Conservation (phyloP, 176 grass and related monocot genomes). For the Dendrocalamus sinicus region DNA sequence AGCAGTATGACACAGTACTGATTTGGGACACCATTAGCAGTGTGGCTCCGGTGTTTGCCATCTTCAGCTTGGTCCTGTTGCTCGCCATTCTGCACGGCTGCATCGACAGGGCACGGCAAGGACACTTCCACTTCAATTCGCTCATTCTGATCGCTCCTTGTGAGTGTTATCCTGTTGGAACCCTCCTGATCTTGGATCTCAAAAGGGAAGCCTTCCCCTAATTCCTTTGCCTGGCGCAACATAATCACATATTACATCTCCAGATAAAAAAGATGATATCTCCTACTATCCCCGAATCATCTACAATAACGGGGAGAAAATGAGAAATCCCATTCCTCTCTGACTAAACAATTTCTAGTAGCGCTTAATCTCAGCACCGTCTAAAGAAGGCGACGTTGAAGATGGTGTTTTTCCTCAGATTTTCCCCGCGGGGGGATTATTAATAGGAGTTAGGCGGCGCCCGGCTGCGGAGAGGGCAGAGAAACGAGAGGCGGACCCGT, state of each 20-base stretch:
- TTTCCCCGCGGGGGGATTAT: too few species aligned
- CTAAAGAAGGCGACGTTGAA: not conserved
- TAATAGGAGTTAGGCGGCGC: too few species aligned
- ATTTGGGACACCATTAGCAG: not conserved
- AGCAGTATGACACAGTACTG: slow-evolving; percentile 43
- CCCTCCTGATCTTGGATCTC: slow-evolving; percentile 56
- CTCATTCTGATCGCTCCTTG: slow-evolving; percentile 14
- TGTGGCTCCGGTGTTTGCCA: not conserved
- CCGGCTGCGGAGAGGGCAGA: slow-evolving; percentile 23
- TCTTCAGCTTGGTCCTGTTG: slow-evolving; percentile 2
- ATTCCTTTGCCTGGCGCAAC: slow-evolving; percentile 34
- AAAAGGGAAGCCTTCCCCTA: slow-evolving; percentile 47
- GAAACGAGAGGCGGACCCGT: not conserved
- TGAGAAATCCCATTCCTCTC: not conserved
- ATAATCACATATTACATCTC: slow-evolving; percentile 4
- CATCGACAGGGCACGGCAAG: slow-evolving; percentile 20
- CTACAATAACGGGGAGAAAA: not conserved
- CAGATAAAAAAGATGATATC: not conserved
- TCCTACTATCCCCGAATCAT: not conserved
- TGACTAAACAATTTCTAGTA: not conserved
- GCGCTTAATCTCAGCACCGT: not conserved
- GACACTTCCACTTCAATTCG: slow-evolving; percentile 46
- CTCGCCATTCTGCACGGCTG: not conserved
- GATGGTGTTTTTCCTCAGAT: too few species aligned
- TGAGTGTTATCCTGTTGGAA: slow-evolving; percentile 38